phyloP scores from a whole-genome alignment of 495 filamentous ascomycete genomes.

The Achaetomiella virescens region DNA sequence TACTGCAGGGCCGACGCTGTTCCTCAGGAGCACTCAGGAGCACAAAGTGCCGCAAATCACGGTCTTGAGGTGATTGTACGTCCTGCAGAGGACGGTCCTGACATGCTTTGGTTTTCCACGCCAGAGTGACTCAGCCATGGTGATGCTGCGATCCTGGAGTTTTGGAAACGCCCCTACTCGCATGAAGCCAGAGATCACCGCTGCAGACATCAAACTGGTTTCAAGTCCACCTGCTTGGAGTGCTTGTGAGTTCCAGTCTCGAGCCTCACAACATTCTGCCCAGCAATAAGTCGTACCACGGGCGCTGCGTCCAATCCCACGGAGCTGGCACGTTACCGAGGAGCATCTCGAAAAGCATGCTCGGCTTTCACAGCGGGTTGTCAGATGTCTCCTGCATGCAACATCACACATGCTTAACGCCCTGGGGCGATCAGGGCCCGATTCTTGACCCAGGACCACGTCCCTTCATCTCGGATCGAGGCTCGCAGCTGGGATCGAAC shows the following conservation, averaged over 20 bases:
- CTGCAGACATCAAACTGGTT: not conserved
- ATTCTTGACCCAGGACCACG: slow-evolving; percentile 17
- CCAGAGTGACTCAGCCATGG: slow-evolving; percentile 14
- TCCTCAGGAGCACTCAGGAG: not conserved
- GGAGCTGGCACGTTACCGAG: slow-evolving; percentile 13
- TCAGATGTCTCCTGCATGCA: slow-evolving; percentile 18
- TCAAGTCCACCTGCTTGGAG: not conserved
- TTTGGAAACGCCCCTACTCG: slow-evolving; percentile 9
- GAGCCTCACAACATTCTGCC: not conserved
- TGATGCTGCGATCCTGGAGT: slow-evolving; percentile 14
- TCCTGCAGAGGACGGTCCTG: slow-evolving; percentile 4
- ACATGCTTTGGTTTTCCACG: slow-evolving; percentile 9
- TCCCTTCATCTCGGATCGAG: slow-evolving; percentile 20
- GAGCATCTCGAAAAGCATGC: not conserved
- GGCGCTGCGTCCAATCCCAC: slow-evolving; percentile 5
- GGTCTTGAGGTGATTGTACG: slow-evolving; percentile 9
- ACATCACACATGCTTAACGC: slow-evolving; percentile 9
- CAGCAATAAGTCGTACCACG: no score
- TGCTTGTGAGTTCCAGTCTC: slow-evolving; percentile 12
- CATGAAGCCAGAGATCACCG: slow-evolving; percentile 6
- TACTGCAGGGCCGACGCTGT: slow-evolving; percentile 9
- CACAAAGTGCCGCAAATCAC: slow-evolving; percentile 20
- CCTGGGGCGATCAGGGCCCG: slow-evolving; percentile 17
- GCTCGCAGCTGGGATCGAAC: slow-evolving; percentile 12
- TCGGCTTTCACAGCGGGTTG: slow-evolving; percentile 10